These are phyloP conservation scores for Fusarium transvaalense DNA, from an alignment of 2,329 filamentous ascomycete species.

Conservation along the genomic window DNA sequence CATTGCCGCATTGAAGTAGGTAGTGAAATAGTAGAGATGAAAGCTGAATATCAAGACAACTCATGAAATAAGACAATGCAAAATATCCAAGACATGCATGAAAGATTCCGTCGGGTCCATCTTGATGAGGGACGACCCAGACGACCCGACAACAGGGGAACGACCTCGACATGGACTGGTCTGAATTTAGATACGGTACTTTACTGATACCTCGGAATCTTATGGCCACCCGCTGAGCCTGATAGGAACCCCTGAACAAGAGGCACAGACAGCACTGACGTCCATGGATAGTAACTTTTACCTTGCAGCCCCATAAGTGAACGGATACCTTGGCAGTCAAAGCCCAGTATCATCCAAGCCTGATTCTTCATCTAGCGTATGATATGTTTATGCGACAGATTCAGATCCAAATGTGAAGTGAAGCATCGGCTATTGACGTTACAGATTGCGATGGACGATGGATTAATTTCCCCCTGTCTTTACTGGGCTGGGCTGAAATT, in stretches of 20 bases:
- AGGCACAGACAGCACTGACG: constrained; percentile 36
- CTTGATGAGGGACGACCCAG: constrained; percentile 1
- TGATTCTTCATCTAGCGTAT: neutral
- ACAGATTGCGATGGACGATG: constrained; percentile 34
- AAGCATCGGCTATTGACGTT: constrained; percentile 11
- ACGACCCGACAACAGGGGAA: constrained; percentile 10
- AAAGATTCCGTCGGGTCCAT: constrained; percentile 29
- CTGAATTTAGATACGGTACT: constrained; percentile 25
- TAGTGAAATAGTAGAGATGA: neutral
- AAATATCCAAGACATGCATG: constrained; percentile 29
- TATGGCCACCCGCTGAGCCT: constrained; percentile 29
- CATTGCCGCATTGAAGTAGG: neutral
- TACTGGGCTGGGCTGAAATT: constrained; percentile 28
- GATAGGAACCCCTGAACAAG: constrained; percentile 35
- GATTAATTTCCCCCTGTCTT: constrained; percentile 35
- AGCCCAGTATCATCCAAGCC: neutral
- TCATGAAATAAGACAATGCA: constrained; percentile 14
- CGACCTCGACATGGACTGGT: neutral
- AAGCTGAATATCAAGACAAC: constrained; percentile 3
- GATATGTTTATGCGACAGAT: constrained; percentile 12
- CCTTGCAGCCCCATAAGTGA: neutral
- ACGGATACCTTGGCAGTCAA: neutral
- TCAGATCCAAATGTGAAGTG: constrained; percentile 1
- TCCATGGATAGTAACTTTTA: constrained; percentile 8
- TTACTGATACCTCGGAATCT: constrained; percentile 30